Evolutionary conservation across 2,329 filamentous ascomycete genomes (phyloP), one percentile per base, ranked within the genome.

Genomic region (Botryotinia globosa): DNA sequence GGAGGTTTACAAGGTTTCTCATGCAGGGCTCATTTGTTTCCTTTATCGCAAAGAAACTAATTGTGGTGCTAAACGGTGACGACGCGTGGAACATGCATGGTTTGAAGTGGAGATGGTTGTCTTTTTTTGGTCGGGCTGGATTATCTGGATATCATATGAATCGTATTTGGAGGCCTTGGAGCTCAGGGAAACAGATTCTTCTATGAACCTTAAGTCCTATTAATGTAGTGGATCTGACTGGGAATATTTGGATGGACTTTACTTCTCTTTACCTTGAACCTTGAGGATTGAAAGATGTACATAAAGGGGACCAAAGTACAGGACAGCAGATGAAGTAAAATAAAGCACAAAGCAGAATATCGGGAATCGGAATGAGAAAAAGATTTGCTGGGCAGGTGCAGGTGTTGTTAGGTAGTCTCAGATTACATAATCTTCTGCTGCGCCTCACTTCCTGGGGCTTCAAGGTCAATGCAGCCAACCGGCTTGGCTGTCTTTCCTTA

Each of bases 71-170:
- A 25, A 62, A 2, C 37, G n/a, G 59, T 37, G 59, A 48, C 32
- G 63, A 66, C 63, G 64, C 64, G 64, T 39, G 45, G 44, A 65
- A 51, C 8, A 18, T 65, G 29, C 44, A 65, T 65, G 44, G 32
- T 65, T 65, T n/a, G 44, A 65, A 51, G 42, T 65, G 63, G 63
- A 51, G 63, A 65, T 25, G 3, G 34, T 0, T 34, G 34, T 0
- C 7, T 32, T 32, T 10, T 51, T 64, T 32, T 64, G 10, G 29
- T 20, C 37, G 25, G 25, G 25, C 37, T 39, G 22, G 25, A 25
- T n/a, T n/a, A 4, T 32, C 32, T 32, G 32, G 32, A 32, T 8
- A 39, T 39, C 37, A 34, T 16, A 54, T n/a, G 22, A 39, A 39
- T 39, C 37, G 59, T n/a, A n/a, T 14, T 62, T 62, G 12, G 34